Evolutionary conservation across 345 rosid species (phyloP).

Genomic region (Pugionium dolabratum): DNA sequence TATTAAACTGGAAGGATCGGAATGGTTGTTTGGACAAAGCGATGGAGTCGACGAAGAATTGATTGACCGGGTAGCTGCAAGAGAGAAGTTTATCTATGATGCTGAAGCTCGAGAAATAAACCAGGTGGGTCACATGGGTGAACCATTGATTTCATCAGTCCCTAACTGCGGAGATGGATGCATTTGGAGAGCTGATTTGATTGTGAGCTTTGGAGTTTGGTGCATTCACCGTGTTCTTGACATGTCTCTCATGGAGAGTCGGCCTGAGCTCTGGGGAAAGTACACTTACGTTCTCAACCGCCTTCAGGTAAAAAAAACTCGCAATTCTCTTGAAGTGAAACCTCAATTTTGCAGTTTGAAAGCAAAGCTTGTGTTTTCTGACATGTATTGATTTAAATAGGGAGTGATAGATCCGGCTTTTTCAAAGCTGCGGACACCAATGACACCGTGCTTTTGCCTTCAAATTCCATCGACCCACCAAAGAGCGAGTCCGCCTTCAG

Average conservation of each 20-base stretch:
- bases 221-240: constrained; percentile 89
- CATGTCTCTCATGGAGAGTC: constrained; percentile 92
- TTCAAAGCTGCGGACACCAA: constrained; percentile 67
- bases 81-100: constrained; percentile 76
- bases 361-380: not conserved
- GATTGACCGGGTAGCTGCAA: constrained; percentile 83
- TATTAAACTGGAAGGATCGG: constrained; percentile 88
- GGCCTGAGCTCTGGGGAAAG: constrained; percentile 99
- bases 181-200: constrained; percentile 75
- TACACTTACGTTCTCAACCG: constrained; percentile 93
- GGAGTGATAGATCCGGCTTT: constrained; percentile 87
- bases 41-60: constrained; percentile 91
- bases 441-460: constrained; percentile 86
- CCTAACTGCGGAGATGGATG: constrained; percentile 97
- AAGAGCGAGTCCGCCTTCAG: constrained; percentile 60
- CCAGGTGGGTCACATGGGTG: constrained; percentile 51
- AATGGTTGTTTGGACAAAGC: constrained; percentile 85
- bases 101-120: constrained; percentile 68
- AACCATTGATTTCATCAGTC: constrained; percentile 62
- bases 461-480: constrained; percentile 57
- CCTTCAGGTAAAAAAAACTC: constrained; percentile 70
- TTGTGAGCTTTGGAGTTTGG: constrained; percentile 97
- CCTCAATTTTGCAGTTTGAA: not conserved
- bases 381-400: constrained; percentile 47
- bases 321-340: not conserved